Evolutionary conservation across 441 rosid genomes (phyloP).

Genomic region (Pelargonium myrrhifolium): DNA sequence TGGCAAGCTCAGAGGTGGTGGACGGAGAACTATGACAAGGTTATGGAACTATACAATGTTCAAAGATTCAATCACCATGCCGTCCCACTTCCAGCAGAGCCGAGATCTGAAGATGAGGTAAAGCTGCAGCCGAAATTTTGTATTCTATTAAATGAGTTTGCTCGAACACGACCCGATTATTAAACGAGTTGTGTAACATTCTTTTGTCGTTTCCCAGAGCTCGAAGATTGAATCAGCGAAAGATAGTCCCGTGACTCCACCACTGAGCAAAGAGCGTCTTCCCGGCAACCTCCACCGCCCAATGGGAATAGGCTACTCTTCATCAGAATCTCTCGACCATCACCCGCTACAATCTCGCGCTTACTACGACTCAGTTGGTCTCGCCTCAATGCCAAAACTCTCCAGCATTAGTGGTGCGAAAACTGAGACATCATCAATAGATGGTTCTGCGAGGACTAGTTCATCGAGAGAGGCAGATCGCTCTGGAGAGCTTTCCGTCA

Average conservation of each 20-base stretch:
- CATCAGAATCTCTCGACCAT: slow-evolving; percentile 60
- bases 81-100: slow-evolving; percentile 60
- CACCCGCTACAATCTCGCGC: slow-evolving; percentile 40
- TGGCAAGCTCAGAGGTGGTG: slow-evolving; percentile 98
- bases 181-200: neutral
- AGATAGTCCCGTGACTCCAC: slow-evolving; percentile 66
- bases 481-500: slow-evolving; percentile 69
- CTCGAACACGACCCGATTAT: too few relatives aligned
- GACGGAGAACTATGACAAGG: slow-evolving; percentile 82
- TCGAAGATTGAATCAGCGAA: slow-evolving; percentile 50
- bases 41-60: slow-evolving; percentile 89
- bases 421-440: slow-evolving; percentile 71
- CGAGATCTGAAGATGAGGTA: slow-evolving; percentile 73
- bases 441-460: slow-evolving; percentile 58
- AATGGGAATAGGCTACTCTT: slow-evolving; percentile 42
- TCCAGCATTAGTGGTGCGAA: slow-evolving; percentile 61
- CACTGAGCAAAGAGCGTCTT: slow-evolving; percentile 45
- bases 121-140: slow-evolving; percentile 13
- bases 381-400: slow-evolving; percentile 61
- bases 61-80: slow-evolving; percentile 57
- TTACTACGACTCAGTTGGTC: slow-evolving; percentile 40
- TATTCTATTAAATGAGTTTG: too few relatives aligned
- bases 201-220: slow-evolving; percentile 28
- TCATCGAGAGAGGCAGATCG: slow-evolving; percentile 64
- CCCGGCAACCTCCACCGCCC: slow-evolving; percentile 35